A percentile compares a stretch with the other conserved stretches of the same genome.
These are phyloP conservation scores for Vitellaria paradoxa DNA, from an alignment of 179 eudicot genomes.

Conservation along the genomic window DNA sequence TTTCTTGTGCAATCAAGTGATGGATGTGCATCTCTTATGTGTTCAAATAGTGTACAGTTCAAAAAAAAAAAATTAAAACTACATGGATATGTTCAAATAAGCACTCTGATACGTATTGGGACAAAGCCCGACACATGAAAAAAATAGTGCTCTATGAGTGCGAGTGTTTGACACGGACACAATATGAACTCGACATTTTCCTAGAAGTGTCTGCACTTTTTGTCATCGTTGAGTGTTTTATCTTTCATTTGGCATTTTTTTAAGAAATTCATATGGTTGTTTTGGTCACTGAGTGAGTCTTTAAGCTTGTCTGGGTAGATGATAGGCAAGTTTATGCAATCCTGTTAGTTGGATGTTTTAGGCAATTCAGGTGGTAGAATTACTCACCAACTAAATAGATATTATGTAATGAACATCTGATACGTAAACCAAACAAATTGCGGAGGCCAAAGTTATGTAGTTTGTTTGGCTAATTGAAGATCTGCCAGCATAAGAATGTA, in stretches of 20 bases:
- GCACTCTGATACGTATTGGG: too few relatives aligned
- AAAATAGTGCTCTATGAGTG: too few relatives aligned
- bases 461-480: neutral
- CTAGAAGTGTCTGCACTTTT: too few relatives aligned
- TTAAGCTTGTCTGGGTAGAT: neutral
- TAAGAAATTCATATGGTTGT: neutral
- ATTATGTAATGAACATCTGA: neutral
- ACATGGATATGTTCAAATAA: too few relatives aligned
- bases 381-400: neutral
- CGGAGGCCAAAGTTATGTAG: slow-evolving; percentile 1
- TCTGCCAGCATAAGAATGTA: neutral
- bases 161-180: too few relatives aligned
- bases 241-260: neutral
- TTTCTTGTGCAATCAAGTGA: too few relatives aligned
- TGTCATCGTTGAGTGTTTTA: too few relatives aligned
- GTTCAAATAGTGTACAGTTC: too few relatives aligned
- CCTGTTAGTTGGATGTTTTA: neutral
- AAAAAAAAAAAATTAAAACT: too few relatives aligned
- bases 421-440: neutral
- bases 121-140: too few relatives aligned
- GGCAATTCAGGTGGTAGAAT: neutral
- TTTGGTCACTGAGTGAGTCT: neutral
- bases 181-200: too few relatives aligned
- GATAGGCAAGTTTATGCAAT: slow-evolving; percentile 3
- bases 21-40: too few relatives aligned